Evolutionary conservation across 2,329 filamentous ascomycete genomes (phyloP), one percentile per base, ranked within the genome.

Genomic region (Knoxdaviesia proteae): DNA sequence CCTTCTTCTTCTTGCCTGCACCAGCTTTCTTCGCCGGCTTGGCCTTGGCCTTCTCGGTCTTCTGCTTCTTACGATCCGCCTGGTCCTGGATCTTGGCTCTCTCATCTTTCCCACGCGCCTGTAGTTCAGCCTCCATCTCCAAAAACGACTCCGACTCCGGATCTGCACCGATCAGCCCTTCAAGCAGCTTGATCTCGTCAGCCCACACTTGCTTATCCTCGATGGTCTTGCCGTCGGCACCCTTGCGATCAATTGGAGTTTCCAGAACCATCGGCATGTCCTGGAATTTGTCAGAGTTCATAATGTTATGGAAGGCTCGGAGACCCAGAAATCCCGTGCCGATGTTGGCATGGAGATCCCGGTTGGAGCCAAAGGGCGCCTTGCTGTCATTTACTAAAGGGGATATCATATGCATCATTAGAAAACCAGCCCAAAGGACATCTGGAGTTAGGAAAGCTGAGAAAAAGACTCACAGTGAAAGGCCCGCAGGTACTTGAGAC

Each of bases 311-410:
- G 58, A 98, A 98, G 3, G 87, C 82, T 29, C 82, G 73, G 10
- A 98, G 68, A 1, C 90, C 90, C 0, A 98, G 68, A 55, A 92
- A 98, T 1, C 90, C 90, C 0, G 86, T 92, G 31, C 90, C 90
- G 48, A 98, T 96, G 56, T 94, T 96, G 49, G 88, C 86, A 59
- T 98, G 90, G 2, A 96, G 62, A 56, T 98, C 90, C 36, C 87
- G 75, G 49, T 84, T 74, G 34, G 84, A 90, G 37, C 61, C 67
- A 32, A 93, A 66, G 0, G 90, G 88, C 0, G 87, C 84, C 61
- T 96, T 98, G 61, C 82, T 92, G 60, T 98, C 90, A 58, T 98
- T 98, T 37, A 98, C 61, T 65, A 8, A 4, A n/a, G 20, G 4
- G 34, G 9, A n/a, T 37, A 9, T 43, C 45, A 49, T 37, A 47